Conservation (phyloP, 176 grass and related monocot species). For the Chloris gayana region DNA sequence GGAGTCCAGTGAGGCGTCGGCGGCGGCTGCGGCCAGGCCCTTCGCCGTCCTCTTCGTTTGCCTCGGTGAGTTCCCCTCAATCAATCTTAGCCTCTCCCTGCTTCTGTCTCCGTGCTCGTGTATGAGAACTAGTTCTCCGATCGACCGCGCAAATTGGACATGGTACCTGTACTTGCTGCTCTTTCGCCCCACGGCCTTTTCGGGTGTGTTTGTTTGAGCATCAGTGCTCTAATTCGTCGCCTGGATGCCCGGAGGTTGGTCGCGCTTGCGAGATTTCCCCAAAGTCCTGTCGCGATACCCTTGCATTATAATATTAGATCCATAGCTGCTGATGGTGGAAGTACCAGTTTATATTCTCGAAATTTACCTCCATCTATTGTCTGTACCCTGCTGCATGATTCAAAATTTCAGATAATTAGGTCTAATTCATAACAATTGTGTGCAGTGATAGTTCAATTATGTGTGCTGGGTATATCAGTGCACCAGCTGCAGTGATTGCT, state of each 20-base stretch:
- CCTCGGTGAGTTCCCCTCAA: slow-evolving; percentile 54
- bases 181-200: neutral
- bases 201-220: neutral
- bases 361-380: neutral
- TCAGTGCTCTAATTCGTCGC: neutral
- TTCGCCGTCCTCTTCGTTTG: slow-evolving; percentile 95
- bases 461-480: neutral
- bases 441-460: neutral
- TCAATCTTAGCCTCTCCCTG: neutral
- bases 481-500: neutral
- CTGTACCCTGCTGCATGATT: neutral
- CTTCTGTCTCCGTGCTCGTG: neutral
- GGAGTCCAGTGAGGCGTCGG: slow-evolving; percentile 6
- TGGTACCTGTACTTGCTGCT: neutral
- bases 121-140: neutral
- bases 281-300: neutral
- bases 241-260: neutral
- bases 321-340: neutral
- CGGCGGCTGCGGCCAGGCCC: slow-evolving; percentile 45
- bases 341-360: too few relatives aligned
- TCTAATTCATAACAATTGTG: neutral
- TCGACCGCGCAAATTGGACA: neutral
- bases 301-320: neutral
- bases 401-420: neutral
- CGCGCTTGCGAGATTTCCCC: neutral